phyloP scores from a whole-genome alignment of 441 rosid genomes.

The Capsella rubella region DNA sequence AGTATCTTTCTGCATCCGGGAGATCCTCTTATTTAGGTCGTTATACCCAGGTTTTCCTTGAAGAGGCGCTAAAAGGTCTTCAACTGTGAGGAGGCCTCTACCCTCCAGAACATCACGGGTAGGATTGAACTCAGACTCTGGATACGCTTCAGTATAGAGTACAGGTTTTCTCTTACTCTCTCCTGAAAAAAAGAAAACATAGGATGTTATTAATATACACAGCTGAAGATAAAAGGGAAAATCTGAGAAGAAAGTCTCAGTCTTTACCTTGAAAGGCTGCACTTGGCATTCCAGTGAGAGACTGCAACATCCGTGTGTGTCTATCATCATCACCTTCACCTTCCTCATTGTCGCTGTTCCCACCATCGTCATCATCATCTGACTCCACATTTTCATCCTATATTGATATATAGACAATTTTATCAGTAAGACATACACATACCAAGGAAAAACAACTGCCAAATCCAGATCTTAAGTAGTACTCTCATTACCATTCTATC shows the following conservation, averaged over 20 bases:
- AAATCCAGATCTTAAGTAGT: background rate
- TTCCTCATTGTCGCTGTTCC: constrained; percentile 26
- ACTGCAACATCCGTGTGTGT: constrained; percentile 82
- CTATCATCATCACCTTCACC: constrained; percentile 56
- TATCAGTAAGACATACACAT: background rate
- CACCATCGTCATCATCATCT: constrained; percentile 55
- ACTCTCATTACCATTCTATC: constrained; percentile 6
- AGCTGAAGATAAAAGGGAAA: constrained; percentile 19
- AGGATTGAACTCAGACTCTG: constrained; percentile 92
- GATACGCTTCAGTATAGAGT: constrained; percentile 75
- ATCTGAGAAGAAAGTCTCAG: background rate
- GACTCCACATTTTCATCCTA: constrained; percentile 88
- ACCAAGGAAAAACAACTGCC: background rate
- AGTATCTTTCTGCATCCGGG: constrained; percentile 59
- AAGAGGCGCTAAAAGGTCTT: constrained; percentile 77
- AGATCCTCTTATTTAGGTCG: constrained; percentile 60
- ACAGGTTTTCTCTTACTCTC: constrained; percentile 60
- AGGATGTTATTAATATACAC: background rate
- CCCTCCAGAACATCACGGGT: constrained; percentile 83
- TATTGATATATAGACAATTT: background rate
- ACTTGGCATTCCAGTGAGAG: constrained; percentile 82
- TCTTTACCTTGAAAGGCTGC: constrained; percentile 71
- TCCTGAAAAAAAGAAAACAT: constrained; percentile 46
- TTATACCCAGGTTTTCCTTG: constrained; percentile 65
- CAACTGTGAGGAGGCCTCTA: constrained; percentile 56